Conservation (phyloP, 441 rosid genomes). For the Omphalea diandra region DNA sequence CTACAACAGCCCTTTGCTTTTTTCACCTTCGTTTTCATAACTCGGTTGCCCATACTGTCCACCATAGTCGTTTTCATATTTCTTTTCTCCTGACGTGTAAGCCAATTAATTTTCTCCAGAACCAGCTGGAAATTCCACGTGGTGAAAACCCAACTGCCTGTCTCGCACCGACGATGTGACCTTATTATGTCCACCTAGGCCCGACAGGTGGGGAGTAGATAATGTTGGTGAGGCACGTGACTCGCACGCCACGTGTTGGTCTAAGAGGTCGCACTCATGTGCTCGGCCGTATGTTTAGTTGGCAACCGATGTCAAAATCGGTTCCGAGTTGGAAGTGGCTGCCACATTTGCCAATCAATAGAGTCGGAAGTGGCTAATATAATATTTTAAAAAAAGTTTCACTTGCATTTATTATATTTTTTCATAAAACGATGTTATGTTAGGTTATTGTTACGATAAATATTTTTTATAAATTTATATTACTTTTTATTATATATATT, state of each 20-base stretch:
- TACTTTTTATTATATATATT: no score
- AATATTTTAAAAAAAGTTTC: no score
- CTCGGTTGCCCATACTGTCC: no score
- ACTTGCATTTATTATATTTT: no score
- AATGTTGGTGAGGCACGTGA: slow-evolving; percentile 28
- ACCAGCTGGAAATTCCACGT: slow-evolving; percentile 21
- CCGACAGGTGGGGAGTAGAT: slow-evolving; percentile 19
- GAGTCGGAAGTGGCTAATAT: slow-evolving; percentile 3
- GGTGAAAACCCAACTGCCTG: slow-evolving; percentile 3
- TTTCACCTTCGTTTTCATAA: no score
- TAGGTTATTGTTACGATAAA: no score
- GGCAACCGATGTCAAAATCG: slow-evolving; percentile 17
- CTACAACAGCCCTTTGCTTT: no score
- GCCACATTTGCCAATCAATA: slow-evolving; percentile 21
- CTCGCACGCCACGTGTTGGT: slow-evolving; percentile 6
- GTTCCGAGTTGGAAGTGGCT: slow-evolving; percentile 20
- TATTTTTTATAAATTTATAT: no score
- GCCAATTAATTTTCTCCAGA: neutral
- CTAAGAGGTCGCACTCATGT: slow-evolving; percentile 11
- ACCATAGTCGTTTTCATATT: neutral
- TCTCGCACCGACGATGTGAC: slow-evolving; percentile 31
- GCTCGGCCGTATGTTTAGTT: slow-evolving; percentile 21
- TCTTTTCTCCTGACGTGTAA: slow-evolving; percentile 1
- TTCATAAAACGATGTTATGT: no score
- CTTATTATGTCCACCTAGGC: neutral